A percentile compares a stretch with the other conserved stretches of the same genome.
Evolutionary conservation across 768 basidiomycete genomes (phyloP).

Genomic region (Suillus spraguei): DNA sequence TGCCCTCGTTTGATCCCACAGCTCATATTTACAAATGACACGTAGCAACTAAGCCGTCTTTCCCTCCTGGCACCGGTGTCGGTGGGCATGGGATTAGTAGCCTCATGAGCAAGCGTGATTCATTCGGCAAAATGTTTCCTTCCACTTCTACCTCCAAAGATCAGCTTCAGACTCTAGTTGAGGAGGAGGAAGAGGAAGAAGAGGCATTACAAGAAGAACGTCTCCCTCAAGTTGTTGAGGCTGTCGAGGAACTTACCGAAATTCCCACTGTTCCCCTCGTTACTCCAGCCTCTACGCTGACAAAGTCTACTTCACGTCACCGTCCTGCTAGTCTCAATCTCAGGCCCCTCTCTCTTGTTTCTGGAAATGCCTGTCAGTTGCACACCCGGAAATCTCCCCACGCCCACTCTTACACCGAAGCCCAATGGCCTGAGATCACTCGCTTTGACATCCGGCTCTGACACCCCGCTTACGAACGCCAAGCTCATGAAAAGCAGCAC

Average conservation of each 20-base stretch:
- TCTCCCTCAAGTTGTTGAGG: conserved; percentile 22
- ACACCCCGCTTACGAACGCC: conserved; percentile 29
- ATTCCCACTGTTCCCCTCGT: conserved; percentile 30
- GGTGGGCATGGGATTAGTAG: conserved; percentile 44
- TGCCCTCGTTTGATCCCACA: conserved; percentile 12
- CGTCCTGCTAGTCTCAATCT: conserved; percentile 70
- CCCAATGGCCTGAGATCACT: conserved; percentile 52
- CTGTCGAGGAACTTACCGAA: conserved; percentile 15
- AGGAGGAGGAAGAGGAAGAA: conserved; percentile 84
- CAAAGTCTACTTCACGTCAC: conserved; percentile 47
- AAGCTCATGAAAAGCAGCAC: conserved; percentile 6
- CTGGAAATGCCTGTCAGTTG: conserved; percentile 47
- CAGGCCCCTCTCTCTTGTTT: conserved; percentile 71
- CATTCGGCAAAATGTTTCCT: conserved; percentile 69
- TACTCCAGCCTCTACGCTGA: conserved; percentile 35
- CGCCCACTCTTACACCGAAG: conserved; percentile 56
- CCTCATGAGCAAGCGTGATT: conserved; percentile 72
- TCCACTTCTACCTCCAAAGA: conserved; percentile 70
- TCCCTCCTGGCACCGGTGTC: conserved; percentile 48
- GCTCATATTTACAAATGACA: conserved; percentile 4
- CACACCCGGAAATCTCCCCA: conserved; percentile 44
- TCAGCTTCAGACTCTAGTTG: conserved; percentile 75
- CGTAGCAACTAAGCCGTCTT: conserved; percentile 63
- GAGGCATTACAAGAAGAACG: conserved; percentile 12
- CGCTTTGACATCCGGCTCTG: conserved; percentile 41